Base-by-base conservation (phyloP, 2,329 filamentous ascomycete genomes). In the Scytalidium sp. region DNA sequence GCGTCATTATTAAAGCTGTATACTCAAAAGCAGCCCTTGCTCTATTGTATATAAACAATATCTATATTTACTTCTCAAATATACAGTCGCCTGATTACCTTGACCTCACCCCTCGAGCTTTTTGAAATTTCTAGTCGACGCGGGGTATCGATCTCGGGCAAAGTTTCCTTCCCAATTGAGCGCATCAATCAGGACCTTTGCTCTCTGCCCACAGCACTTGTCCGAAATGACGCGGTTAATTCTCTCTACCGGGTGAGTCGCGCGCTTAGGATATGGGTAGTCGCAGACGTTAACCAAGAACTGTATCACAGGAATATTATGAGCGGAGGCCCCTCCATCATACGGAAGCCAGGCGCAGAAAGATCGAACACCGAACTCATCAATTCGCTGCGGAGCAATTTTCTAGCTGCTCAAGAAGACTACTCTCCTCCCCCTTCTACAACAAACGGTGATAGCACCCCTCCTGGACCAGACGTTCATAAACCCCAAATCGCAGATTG, bases 331-430 rank as follows among this genome's bases (percentile, higher is more conserved):
- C 87, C 88, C 50, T 90, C 90, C 44, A 86, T 96, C 55, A 87
- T 96, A 68, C 85, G 90, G 55, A 89, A 88, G 63, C 83, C 86
- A 15, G 80, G 85, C 52, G 81, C 83, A 57, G 85, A 85, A 65
- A 90, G 92, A 66, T 97, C 93, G 48, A 97, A 97, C 67, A 85
- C 92, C 60, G 94, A 99, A 70, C 82, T 99, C 60, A 88, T 91
- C 56, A 92, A 90, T 63, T 90, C 91, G 3, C 81, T 99, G 17
- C 87, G 89, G 60, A 83, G 85, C 64, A 96, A 93, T 70, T 90
- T 97, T 67, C 68, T 82, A 47, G 82, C 85, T 23, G 86, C 88
- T 36, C 87, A 90, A 66, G 75, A 85, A 63, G 81, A 84, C 58
- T 81, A 81, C 56, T 63, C 64, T 41, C 54, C 66, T 21, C 54